A percentile compares a stretch with the other conserved stretches of the same genome.
These are phyloP conservation scores for Daldinia vernicosa DNA, from an alignment of 495 filamentous ascomycete species.

Conservation along the genomic window DNA sequence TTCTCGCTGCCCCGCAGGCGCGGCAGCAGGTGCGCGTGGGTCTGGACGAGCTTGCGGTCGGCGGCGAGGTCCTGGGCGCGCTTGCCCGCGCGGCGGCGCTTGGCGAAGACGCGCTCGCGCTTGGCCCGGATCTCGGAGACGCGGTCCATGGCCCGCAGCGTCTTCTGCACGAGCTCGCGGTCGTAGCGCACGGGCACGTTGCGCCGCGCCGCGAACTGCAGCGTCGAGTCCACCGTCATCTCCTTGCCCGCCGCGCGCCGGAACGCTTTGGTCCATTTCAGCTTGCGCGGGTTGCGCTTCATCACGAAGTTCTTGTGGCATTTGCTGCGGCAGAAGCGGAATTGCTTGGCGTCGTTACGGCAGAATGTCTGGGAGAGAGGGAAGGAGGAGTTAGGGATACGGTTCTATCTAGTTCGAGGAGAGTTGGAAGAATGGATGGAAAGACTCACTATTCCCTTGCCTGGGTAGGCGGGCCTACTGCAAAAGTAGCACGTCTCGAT, in stretches of 20 bases:
- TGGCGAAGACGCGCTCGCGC: constrained; percentile 90
- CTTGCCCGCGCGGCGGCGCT: constrained; percentile 89
- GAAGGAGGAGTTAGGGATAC: not conserved
- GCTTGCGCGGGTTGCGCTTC: constrained; percentile 83
- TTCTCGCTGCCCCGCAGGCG: constrained; percentile 66
- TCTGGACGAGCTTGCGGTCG: constrained; percentile 86
- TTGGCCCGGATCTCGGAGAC: constrained; percentile 84
- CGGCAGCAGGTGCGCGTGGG: constrained; percentile 89
- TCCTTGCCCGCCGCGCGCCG: constrained; percentile 57
- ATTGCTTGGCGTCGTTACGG: constrained; percentile 52
- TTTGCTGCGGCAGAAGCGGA: constrained; percentile 66
- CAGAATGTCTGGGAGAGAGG: constrained; percentile 50
- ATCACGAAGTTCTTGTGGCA: constrained; percentile 99
- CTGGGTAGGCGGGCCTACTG: constrained; percentile 83
- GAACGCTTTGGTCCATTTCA: constrained; percentile 76
- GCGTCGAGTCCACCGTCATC: constrained; percentile 89
- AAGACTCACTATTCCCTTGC: constrained; percentile 74
- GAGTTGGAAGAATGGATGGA: constrained; percentile 59
- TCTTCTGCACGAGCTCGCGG: constrained; percentile 85
- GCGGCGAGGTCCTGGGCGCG: constrained; percentile 77
- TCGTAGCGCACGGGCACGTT: constrained; percentile 96
- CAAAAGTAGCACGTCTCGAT: constrained; percentile 94
- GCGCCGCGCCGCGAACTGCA: constrained; percentile 89
- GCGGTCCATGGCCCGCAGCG: constrained; percentile 89
- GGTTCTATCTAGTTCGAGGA: not conserved